These are phyloP conservation scores for Echria macrotheca DNA, from an alignment of 495 filamentous ascomycete species.

Conservation along the genomic window DNA sequence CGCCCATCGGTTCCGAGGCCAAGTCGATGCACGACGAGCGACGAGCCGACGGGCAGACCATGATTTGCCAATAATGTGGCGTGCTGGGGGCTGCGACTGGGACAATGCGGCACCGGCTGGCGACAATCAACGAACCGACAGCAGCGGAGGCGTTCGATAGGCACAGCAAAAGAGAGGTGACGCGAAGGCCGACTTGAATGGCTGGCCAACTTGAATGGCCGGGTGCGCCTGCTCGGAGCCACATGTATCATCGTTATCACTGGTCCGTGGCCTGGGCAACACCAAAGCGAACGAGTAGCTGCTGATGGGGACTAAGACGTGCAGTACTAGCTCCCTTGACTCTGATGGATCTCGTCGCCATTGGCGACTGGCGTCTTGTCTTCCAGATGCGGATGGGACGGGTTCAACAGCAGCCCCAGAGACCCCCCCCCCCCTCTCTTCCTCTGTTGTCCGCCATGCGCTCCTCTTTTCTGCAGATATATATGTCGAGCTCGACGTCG, in stretches of 20 bases:
- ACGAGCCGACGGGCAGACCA: no score
- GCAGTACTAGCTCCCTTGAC: constrained; percentile 3
- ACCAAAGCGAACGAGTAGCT: constrained; percentile 8
- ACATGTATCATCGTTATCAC: constrained; percentile 4
- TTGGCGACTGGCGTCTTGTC: constrained; percentile 2
- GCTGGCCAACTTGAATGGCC: constrained; percentile 3
- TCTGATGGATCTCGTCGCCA: neutral
- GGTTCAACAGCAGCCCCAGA: neutral
- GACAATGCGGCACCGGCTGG: no score
- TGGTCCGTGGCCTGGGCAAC: constrained; percentile 11
- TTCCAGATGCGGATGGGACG: neutral
- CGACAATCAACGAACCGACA: no score
- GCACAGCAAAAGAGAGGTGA: no score
- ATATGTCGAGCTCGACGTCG: neutral
- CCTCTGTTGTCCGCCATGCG: neutral
- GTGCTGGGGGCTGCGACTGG: no score
- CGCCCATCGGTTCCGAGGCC: no score
- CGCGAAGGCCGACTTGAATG: neutral
- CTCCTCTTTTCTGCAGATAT: neutral
- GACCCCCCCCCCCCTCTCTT: neutral
- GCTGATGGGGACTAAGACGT: constrained; percentile 8
- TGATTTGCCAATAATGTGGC: no score
- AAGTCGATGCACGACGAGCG: no score
- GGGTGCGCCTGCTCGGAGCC: neutral
- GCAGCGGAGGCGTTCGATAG: no score